Evolutionary conservation across 495 filamentous ascomycete species (phyloP), one percentile per base, ranked within the genome.

Genomic region (Penicillium mononematosum): DNA sequence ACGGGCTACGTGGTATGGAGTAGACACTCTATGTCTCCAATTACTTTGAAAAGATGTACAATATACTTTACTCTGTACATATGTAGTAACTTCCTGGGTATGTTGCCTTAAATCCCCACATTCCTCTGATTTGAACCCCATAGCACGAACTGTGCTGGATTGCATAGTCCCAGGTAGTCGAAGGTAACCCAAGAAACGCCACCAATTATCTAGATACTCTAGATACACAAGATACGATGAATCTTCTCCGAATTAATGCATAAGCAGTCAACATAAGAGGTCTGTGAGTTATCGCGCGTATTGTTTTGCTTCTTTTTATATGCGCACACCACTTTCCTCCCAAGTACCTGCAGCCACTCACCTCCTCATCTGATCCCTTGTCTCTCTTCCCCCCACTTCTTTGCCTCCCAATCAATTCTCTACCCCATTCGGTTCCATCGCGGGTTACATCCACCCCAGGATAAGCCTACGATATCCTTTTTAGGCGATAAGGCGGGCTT

Each of bases 131-230:
- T 1, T 34, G 10, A 34, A 34, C 31, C 39, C 45, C 16, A 12
- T 31, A 32, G 5, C 17, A 22, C 1, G 19, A 38, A 27, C 31
- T 32, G 4, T 4, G n/a, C 24, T 44, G 22, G 29, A 59, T 34
- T 31, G 5, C 25, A 25, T 16, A 14, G 25, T 10, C 43, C 12
- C n/a, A 32, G 31, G 17, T 16, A 38, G 29, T 22, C 11, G 22
- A 27, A 44, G 22, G 58, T 61, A 61, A 61, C 58, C 58, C 49
- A 39, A 61, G 53, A 17, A 58, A 61, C 58, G 54, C 58, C 54
- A 61, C 53, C 17, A 20, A 17, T 9, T 44, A 44, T 53, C 17
- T 41, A 16, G 11, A 34, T 19, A 19, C 9, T 49, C 27, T 7
- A 27, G 17, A 49, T 49, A 24, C 20, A 1, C 20, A 22, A 22